phyloP scores from a whole-genome alignment of 2,329 filamentous ascomycete species.

The Claviceps capensis region DNA sequence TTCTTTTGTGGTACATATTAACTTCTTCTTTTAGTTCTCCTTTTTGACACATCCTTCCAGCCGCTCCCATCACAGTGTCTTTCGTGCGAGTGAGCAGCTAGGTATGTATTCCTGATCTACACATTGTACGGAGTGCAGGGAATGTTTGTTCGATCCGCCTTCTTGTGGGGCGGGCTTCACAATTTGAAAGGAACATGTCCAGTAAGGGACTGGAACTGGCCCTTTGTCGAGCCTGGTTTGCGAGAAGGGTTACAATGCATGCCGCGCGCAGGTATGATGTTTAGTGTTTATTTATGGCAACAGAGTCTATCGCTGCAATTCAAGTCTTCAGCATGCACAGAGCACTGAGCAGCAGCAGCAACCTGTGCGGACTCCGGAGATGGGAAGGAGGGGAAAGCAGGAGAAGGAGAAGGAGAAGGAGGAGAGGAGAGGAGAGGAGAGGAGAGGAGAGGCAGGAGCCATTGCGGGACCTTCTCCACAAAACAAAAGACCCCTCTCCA shows the following conservation, averaged over 20 bases:
- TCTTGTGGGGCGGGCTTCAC: not conserved
- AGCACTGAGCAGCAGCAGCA: not conserved
- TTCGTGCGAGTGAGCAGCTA: not conserved
- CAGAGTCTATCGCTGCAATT: not conserved
- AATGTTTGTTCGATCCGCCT: not conserved
- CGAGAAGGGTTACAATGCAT: slow-evolving; percentile 1
- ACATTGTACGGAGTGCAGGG: not conserved
- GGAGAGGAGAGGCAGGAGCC: not conserved
- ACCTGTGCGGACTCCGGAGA: not conserved
- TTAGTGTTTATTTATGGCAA: not conserved
- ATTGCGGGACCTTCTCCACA: no score
- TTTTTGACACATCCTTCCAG: not conserved
- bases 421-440: not conserved
- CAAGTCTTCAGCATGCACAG: not conserved
- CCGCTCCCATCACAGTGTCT: not conserved
- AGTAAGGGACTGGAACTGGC: not conserved
- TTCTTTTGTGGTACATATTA: not conserved
- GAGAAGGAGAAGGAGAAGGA: not conserved
- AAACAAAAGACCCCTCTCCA: no score
- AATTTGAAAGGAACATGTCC: not conserved
- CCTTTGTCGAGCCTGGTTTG: not conserved
- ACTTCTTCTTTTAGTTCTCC: not conserved
- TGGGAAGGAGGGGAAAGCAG: not conserved
- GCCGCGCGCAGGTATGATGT: no score
- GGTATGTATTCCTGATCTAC: no score